phyloP scores from a whole-genome alignment of 1,139 yeast genomes.

The Yamadazyma pseudoaaseri region DNA sequence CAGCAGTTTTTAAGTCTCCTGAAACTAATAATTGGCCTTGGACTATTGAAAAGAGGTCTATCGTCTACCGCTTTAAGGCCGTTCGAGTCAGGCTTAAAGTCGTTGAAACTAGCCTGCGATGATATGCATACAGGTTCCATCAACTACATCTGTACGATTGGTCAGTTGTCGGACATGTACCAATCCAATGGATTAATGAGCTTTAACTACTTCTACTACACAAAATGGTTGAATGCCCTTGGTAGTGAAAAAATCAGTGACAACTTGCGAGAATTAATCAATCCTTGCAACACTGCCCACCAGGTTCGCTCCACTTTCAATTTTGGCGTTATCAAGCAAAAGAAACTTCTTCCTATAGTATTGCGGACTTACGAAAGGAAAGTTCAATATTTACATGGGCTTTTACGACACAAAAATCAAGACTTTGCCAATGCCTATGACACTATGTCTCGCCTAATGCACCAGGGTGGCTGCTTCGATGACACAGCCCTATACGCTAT shows the following conservation, averaged over 20 bases:
- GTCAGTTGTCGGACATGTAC: too few species aligned
- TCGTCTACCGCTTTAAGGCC: not conserved
- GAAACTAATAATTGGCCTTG: not conserved
- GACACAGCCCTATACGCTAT: not conserved
- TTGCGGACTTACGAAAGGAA: not conserved
- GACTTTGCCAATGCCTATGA: not conserved
- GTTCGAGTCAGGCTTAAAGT: constrained; percentile 3
- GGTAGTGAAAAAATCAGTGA: too few species aligned
- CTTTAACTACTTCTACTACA: not conserved
- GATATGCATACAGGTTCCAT: too few species aligned
- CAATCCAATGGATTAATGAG: not conserved
- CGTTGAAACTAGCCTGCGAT: too few species aligned
- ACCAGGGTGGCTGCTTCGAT: not conserved
- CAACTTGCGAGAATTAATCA: too few species aligned
- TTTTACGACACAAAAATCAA: too few species aligned
- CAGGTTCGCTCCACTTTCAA: too few species aligned
- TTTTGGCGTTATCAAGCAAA: not conserved
- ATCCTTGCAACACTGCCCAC: too few species aligned
- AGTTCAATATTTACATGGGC: not conserved
- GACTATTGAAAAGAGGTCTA: not conserved
- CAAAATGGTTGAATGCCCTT: too few species aligned
- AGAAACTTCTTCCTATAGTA: not conserved
- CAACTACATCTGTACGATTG: too few species aligned
- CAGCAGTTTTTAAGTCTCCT: constrained; percentile 21
- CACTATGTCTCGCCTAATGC: not conserved